A percentile compares a stretch with the other conserved stretches of the same genome.
phyloP scores from a whole-genome alignment of 2,329 filamentous ascomycete genomes.

The Pseudocercospora ulei region DNA sequence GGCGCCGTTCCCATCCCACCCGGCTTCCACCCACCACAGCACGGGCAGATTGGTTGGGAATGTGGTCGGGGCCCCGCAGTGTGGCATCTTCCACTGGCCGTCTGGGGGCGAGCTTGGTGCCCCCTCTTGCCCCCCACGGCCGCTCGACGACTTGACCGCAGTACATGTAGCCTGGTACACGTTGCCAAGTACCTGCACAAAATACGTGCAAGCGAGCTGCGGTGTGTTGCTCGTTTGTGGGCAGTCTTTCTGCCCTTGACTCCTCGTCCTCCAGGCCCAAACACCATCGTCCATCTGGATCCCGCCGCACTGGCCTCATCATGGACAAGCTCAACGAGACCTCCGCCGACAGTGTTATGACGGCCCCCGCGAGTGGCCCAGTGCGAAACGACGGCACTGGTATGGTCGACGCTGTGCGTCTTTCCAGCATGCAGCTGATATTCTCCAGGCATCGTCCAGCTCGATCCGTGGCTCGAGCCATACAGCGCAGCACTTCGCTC shows the following conservation, averaged over 20 bases:
- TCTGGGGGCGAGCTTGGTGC: background rate
- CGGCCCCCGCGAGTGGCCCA: slow-evolving; percentile 42
- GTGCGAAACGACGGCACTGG: slow-evolving; percentile 63
- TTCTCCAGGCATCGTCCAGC: slow-evolving; percentile 63
- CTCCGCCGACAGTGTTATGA: slow-evolving; percentile 40
- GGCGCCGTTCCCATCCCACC: background rate
- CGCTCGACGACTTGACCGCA: background rate
- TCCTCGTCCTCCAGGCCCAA: background rate
- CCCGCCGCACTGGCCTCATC: slow-evolving; percentile 18
- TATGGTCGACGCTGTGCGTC: slow-evolving; percentile 31
- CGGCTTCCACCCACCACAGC: background rate
- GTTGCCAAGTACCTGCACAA: too few species aligned
- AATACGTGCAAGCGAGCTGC: too few species aligned
- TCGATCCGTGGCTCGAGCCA: slow-evolving; percentile 83
- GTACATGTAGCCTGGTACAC: background rate
- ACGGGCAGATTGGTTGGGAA: slow-evolving; percentile 8
- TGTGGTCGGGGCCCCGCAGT: slow-evolving; percentile 6
- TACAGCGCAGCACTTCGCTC: slow-evolving; percentile 68
- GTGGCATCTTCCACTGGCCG: background rate
- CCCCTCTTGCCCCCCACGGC: background rate
- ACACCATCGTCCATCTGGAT: background rate
- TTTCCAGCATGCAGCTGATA: slow-evolving; percentile 20
- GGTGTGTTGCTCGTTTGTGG: background rate
- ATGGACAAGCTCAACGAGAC: slow-evolving; percentile 39
- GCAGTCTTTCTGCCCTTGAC: background rate